Evolutionary conservation across 164 flowering plant genomes (phyloP), one percentile per base, ranked within the genome.

Genomic region (Aristolochia contorta): DNA sequence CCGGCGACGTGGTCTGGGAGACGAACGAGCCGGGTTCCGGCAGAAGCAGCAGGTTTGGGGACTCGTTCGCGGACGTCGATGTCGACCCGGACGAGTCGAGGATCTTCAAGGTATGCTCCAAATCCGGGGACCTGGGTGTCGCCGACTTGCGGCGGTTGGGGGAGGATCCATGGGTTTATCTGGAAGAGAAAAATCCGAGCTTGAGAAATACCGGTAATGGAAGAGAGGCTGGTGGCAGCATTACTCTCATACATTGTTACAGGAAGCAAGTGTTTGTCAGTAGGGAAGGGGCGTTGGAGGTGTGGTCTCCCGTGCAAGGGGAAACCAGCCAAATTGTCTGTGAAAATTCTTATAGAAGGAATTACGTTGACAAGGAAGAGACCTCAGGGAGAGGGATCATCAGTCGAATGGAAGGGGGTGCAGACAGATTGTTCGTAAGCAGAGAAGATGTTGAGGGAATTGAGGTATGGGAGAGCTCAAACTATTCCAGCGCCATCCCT

Each of bases 11-110:
- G 67, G 86, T 85, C 1, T 93, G 97, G 97, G 99, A 93, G 66
- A 79, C 86, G 49, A 83, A 67, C 60, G 97, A 90, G 75, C 96
- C 99, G 9, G 99, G 99, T 9, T 85, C 96, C 37, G 96, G 96
- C 0, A 65, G 91, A n/a, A 86, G 92, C 69, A 82, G 88, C 65
- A 66, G 96, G 75, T 82, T 77, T 59, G 96, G 94, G 16, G 96
- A 93, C 64, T 72, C 95, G 14, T 85, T 93, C 58, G 90, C 96
- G 0, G 96, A 86, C 51, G 84, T 79, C 66, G 94, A 80, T 19
- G 87, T 78, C 0, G 90, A 88, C 57, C 69, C 65, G 25, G 85
- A 80, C 0, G 83, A 73, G 59, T 63, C 65, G 49, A 50, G 48
- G 1, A 50, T 93, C 62, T 82, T 81, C 68, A 93, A 93, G 75